Base-by-base conservation (phyloP, 306 rosid species). In the Abrus pulchellus region DNA sequence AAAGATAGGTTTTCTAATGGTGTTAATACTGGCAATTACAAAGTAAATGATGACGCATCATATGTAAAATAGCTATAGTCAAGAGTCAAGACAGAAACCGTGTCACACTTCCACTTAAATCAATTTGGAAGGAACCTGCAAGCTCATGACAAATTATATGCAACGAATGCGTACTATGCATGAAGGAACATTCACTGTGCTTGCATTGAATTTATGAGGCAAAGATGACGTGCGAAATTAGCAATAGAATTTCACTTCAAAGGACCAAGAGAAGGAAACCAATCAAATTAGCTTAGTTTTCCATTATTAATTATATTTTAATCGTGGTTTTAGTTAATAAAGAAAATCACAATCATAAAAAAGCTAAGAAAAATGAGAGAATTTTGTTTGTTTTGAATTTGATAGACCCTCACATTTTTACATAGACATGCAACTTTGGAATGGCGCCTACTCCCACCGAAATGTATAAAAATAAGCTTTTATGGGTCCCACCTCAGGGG, bases 361-460 rank as follows among this genome's bases (percentile, higher is more conserved):
- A 20, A 34, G 11, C 12, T 1, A 10, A 13, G 4, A 13, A 32
- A 67, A 68, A 43, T 8, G 27, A 77, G 33, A 62, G 68, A 77
- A 12, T 40, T 44, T 55, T 5, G 9, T 14, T 56, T 38, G 38
- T 60, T 74, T 40, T 62, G 77, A 74, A 75, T 66, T 55, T 74
- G 55, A 40, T 11, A 38, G 4, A 60, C 55, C 1, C 29, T 40
- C 5, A 27, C 5, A 27, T 40, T 36, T 20, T 49, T 45, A 66
- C 11, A n/a, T 14, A 29, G 20, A 60, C 53, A 40, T 44, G 71
- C 34, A n/a, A 27, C 7, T 44, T 38, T 52, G 72, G 52, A 74
- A 64, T 32, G 78, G 56, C 40, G 74, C 77, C 85, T 56, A 70
- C 53, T 75, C 85, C 85, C 73, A 85, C 85, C 76, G 27, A 81